Base-by-base conservation (phyloP, 768 basidiomycete genomes). In the Paxillus involutus region DNA sequence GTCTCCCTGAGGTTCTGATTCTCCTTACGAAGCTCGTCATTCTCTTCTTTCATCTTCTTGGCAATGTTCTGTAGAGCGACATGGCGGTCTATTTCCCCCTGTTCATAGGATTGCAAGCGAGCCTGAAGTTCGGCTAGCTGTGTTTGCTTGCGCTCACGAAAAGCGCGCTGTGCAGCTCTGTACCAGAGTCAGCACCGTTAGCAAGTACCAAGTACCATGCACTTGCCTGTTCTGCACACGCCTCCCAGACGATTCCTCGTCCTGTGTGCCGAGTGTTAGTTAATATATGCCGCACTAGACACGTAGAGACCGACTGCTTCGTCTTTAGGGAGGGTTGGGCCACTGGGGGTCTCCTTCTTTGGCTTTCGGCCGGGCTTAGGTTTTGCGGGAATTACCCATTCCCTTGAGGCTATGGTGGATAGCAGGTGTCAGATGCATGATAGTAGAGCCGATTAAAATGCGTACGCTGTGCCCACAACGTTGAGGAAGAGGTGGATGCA, bases 361-460 rank as follows among this genome's bases (percentile, higher is more conserved):
- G 90, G 91, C 74, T 93, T 93, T 44, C 91, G 78, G 16, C 91
- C 91, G 35, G 91, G 91, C 67, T 90, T 93, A 9, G 90, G 88
- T 63, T 88, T 91, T 8, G 91, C 86, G 21, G 86, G 86, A 60
- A 94, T 89, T 57, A 90, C 80, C 91, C 91, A 94, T 69, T 92
- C 89, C 69, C 86, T 91, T n/a, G 89, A 91, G 29, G 91, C 91
- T 90, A 66, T 29, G 10, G 30, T 21, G 14, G 29, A 30, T 26
- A 3, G 7, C n/a, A 36, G 32, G 36, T 26, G 50, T 53, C 14
- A 60, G 37, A 46, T 35, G 17, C 7, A 44, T 17, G 30, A 29
- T 3, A 6, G 29, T 6, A 26, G 41, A 26, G 10, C 6, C 32
- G 16, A 41, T 36, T 14, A 44, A 47, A 19, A 16, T 41, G 63